A percentile compares a stretch with the other conserved stretches of the same genome.
Evolutionary conservation across 805 yeast species (phyloP).

Genomic region (Candida silvicultrix): DNA sequence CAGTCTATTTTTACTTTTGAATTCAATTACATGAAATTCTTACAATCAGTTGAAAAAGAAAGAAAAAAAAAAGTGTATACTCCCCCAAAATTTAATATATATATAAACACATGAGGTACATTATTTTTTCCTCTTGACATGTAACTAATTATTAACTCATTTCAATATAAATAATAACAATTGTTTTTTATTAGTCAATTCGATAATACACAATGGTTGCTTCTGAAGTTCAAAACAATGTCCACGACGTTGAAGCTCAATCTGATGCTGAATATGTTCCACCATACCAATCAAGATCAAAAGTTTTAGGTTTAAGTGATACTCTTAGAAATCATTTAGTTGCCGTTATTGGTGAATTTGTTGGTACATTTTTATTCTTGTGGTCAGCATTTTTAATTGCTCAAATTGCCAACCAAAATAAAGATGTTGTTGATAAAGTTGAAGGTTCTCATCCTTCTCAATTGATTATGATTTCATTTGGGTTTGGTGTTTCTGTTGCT

Average conservation of each 20-base stretch:
- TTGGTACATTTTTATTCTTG: constrained; percentile 80
- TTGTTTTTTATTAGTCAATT: neutral
- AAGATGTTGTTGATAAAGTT: constrained; percentile 28
- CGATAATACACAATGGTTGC: constrained; percentile 5
- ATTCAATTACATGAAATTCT: neutral
- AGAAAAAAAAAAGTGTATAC: neutral
- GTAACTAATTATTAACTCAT: no score
- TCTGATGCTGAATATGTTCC: constrained; percentile 32
- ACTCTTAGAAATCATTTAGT: constrained; percentile 51
- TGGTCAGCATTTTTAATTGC: constrained; percentile 82
- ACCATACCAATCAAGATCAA: constrained; percentile 27
- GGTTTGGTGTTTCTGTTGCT: constrained; percentile 83
- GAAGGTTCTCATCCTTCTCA: constrained; percentile 56
- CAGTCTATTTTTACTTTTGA: neutral
- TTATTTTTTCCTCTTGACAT: neutral
- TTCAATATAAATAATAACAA: neutral
- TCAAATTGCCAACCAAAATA: constrained; percentile 61
- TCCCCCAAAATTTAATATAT: neutral
- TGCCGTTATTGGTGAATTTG: constrained; percentile 75
- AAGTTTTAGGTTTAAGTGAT: constrained; percentile 34
- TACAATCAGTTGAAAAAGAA: no score
- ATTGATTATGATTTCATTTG: constrained; percentile 73
- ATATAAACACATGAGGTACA: neutral
- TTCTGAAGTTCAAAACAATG: constrained; percentile 5
- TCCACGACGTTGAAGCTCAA: constrained; percentile 33